phyloP scores from a whole-genome alignment of 768 basidiomycete species.

The Astraeus odoratus region DNA sequence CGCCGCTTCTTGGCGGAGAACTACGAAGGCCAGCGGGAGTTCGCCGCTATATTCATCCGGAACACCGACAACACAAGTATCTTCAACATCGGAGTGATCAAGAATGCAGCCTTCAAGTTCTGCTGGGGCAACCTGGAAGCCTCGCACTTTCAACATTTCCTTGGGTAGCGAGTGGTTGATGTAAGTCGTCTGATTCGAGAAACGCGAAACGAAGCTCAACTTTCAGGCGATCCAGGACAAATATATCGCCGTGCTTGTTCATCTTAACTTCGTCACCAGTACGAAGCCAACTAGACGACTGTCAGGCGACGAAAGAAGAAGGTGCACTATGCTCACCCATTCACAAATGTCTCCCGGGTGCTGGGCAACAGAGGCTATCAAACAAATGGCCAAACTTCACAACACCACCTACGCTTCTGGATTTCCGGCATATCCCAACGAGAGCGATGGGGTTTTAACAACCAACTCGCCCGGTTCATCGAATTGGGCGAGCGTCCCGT shows the following conservation, averaged over 20 bases:
- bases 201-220: constrained; percentile 25
- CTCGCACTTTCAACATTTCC: constrained; percentile 69
- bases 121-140: constrained; percentile 54
- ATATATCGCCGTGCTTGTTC: constrained; percentile 54
- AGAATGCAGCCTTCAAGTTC: constrained; percentile 63
- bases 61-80: constrained; percentile 59
- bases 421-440: constrained; percentile 53
- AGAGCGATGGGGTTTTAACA: constrained; percentile 53
- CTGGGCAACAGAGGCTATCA: constrained; percentile 28
- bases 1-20: constrained; percentile 36
- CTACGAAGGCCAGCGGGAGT: constrained; percentile 64
- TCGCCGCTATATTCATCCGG: constrained; percentile 74
- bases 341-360: constrained; percentile 55
- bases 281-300: constrained; percentile 45
- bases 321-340: constrained; percentile 28
- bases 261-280: constrained; percentile 69
- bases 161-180: constrained; percentile 15
- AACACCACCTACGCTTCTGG: constrained; percentile 44
- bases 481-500: constrained; percentile 48
- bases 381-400: not conserved
- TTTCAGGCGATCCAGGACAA: constrained; percentile 69
- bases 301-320: not conserved
- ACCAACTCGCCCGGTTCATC: constrained; percentile 60
- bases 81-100: constrained; percentile 51
- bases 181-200: not conserved